Evolutionary conservation across 352 stramenopile species (phyloP), one percentile per base, ranked within the genome.

Genomic region (Phytophthora meadii): DNA sequence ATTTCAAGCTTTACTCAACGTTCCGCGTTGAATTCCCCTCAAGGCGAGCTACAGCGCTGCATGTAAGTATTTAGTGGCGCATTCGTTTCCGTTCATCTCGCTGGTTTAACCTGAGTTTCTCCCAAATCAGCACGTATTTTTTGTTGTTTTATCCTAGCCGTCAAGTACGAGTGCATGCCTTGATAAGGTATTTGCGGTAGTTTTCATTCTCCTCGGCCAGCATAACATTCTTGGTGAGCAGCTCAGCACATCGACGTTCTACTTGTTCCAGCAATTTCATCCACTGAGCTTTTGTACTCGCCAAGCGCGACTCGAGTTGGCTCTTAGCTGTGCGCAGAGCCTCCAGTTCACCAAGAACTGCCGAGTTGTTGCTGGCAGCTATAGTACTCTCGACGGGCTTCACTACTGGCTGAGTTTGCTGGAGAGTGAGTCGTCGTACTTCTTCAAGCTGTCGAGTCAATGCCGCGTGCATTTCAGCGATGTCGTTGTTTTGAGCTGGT

Each of bases 161-260:
- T 69, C 39, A 63, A 42, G n/a, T 59, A 17, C 14, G 54, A 11
- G 44, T 65, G 24, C 34, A 42, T 7, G 45, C 37, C 24, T 68
- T 68, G 12, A 14, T 82, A 15, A 92, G 42, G 11, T 78, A 72
- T 1, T 69, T 61, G 10, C 65, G 79, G 14, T 90, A 65, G 27
- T 78, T 70, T 15, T 76, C 55, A 30, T 90, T 89, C 42, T 90
- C 82, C 58, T 93, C 81, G 0, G 40, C 71, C 6, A 93, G 65
- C 82, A 93, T 30, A 30, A 87, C 80, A 37, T 88, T 90, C 44
- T 89, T 88, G 5, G 83, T 92, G 24, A 88, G 56, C 37, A 92
- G 59, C 40, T 86, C 76, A 5, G 81, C 81, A 30, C 84, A 90
- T 0, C 82, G 72, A 17, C 70, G 68, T 49, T 93, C 84, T 1